phyloP scores from a whole-genome alignment of 257 asterid species.

The Solanum pimpinellifolium region DNA sequence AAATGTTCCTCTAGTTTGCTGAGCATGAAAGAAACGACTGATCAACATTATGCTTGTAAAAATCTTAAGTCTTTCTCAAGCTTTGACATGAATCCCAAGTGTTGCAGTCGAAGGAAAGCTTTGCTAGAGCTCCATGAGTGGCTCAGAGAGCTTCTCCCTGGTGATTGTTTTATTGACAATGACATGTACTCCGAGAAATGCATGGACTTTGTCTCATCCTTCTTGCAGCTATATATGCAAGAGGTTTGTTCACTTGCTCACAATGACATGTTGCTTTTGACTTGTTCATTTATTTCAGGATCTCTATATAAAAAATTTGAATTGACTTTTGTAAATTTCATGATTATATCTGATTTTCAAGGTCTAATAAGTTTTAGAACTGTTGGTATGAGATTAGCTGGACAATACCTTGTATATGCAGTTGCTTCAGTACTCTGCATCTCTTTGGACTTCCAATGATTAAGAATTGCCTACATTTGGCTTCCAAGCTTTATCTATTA shows the following conservation, averaged over 20 bases:
- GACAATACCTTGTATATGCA: background rate
- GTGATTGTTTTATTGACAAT: slow-evolving; percentile 27
- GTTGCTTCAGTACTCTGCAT: background rate
- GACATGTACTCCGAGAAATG: slow-evolving; percentile 28
- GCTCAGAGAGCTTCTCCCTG: slow-evolving; percentile 52
- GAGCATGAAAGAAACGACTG: slow-evolving; percentile 11
- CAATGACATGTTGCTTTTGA: background rate
- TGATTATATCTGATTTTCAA: background rate
- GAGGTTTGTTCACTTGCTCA: slow-evolving; percentile 47
- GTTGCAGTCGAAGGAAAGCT: slow-evolving; percentile 25
- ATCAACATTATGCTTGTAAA: slow-evolving; percentile 10
- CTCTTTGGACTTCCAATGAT: background rate
- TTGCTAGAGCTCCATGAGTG: slow-evolving; percentile 45
- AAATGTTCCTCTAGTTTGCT: slow-evolving; percentile 47
- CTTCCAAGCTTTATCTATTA: background rate
- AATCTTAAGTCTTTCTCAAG: slow-evolving; percentile 9
- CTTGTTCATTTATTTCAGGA: background rate
- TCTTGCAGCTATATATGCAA: slow-evolving; percentile 71
- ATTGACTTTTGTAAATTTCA: background rate
- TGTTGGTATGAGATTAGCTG: background rate
- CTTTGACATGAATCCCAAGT: slow-evolving; percentile 15
- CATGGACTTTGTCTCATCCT: slow-evolving; percentile 43
- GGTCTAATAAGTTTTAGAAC: background rate
- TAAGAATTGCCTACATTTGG: background rate
- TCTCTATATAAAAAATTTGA: background rate